Percentiles rank a stretch among this genome's conserved stretches.
phyloP scores from a whole-genome alignment of 1,284 basidiomycete species.

The Sutorius eximius region DNA sequence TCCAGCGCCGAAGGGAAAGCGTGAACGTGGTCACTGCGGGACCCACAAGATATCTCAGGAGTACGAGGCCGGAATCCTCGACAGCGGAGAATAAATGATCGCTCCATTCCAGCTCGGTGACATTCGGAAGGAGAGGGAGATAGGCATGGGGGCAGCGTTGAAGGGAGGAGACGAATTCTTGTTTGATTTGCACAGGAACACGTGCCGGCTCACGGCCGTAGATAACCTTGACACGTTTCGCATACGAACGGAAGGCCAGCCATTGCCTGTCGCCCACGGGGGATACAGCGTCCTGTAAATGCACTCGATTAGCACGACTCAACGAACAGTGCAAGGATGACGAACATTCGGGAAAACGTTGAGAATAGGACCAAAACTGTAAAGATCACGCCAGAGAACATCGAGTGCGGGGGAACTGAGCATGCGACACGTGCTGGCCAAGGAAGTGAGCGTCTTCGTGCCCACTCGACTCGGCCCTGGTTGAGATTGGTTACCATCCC shows the following conservation, averaged over 20 bases:
- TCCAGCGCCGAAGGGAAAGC: constrained; percentile 9
- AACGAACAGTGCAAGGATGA: background rate
- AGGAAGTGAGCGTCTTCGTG: constrained; percentile 14
- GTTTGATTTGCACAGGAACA: background rate
- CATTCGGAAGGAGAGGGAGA: constrained; percentile 18
- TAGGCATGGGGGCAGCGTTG: background rate
- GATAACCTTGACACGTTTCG: constrained; percentile 16
- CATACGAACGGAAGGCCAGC: constrained; percentile 17
- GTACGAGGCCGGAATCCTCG: constrained; percentile 7
- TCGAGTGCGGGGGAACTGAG: constrained; percentile 21
- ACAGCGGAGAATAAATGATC: background rate
- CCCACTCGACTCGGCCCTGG: background rate
- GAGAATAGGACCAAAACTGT: constrained; percentile 12
- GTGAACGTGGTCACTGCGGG: constrained; percentile 8
- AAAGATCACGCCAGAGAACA: constrained; percentile 17
- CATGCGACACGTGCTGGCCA: constrained; percentile 17
- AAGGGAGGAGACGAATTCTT: constrained; percentile 1
- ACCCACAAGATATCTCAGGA: constrained; percentile 13
- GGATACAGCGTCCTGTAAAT: background rate
- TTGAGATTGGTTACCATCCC: background rate
- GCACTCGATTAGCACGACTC: background rate
- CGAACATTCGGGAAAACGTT: constrained; percentile 9
- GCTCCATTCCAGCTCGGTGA: constrained; percentile 10
- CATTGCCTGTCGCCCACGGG: constrained; percentile 2
- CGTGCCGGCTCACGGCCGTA: background rate